phyloP scores from a whole-genome alignment of 179 eudicot genomes.

The Heliamphora pulchella region DNA sequence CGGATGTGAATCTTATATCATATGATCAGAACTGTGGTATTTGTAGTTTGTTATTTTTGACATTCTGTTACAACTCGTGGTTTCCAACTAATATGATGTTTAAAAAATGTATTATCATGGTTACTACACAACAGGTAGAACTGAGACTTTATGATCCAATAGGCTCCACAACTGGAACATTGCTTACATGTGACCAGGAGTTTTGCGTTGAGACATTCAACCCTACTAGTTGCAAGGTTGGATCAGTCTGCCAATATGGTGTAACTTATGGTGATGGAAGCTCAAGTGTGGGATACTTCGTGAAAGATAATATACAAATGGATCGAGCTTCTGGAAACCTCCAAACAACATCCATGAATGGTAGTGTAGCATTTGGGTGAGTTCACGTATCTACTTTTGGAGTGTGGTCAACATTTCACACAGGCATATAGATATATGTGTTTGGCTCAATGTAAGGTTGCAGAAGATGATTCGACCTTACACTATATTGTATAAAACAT shows the following conservation, averaged over 20 bases:
- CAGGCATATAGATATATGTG: not conserved
- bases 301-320: conserved; percentile 46
- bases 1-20: conserved; percentile 6
- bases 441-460: not conserved
- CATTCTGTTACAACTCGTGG: not conserved
- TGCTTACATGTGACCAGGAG: conserved; percentile 52
- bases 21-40: not conserved
- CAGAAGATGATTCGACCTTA: not conserved
- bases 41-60: not conserved
- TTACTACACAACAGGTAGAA: conserved; percentile 39
- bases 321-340: conserved; percentile 47
- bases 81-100: conserved; percentile 7
- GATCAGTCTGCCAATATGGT: conserved; percentile 47
- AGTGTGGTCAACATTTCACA: not conserved
- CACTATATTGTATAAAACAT: too few relatives aligned
- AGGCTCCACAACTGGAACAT: conserved; percentile 43
- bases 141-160: conserved; percentile 57
- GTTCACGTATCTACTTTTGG: conserved; percentile 16
- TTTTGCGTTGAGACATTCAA: conserved; percentile 47
- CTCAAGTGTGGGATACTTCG: conserved; percentile 64
- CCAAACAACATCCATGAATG: conserved; percentile 45
- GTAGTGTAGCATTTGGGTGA: conserved; percentile 69
- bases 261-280: conserved; percentile 88
- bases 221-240: conserved; percentile 39
- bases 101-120: not conserved